Evolutionary conservation across 2,329 filamentous ascomycete genomes (phyloP).

Genomic region (Sporothrix curviconia): DNA sequence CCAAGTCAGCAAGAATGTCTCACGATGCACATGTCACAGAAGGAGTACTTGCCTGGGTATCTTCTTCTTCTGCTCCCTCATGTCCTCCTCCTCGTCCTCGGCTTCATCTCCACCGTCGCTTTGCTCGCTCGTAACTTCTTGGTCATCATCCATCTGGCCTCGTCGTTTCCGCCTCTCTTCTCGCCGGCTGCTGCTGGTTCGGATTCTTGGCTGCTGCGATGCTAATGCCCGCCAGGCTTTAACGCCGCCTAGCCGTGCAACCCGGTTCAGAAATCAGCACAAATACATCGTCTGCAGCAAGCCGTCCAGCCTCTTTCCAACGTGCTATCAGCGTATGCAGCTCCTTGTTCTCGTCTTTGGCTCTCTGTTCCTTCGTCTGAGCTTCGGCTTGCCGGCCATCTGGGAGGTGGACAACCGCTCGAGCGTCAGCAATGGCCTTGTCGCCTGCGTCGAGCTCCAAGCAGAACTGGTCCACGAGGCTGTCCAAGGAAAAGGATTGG

Average conservation of each 20-base stretch:
- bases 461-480: slow-evolving; percentile 12
- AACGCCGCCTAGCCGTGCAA: slow-evolving; percentile 32
- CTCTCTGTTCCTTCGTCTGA: neutral
- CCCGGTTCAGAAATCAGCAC: slow-evolving; percentile 46
- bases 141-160: neutral
- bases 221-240: slow-evolving; percentile 26
- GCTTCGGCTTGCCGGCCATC: neutral
- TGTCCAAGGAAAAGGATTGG: neutral
- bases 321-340: slow-evolving; percentile 49
- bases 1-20: neutral
- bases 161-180: neutral
- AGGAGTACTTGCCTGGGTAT: neutral
- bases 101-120: too few relatives aligned
- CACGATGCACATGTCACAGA: neutral
- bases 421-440: neutral
- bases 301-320: slow-evolving; percentile 55
- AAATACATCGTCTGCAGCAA: slow-evolving; percentile 64
- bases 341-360: slow-evolving; percentile 33
- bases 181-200: neutral
- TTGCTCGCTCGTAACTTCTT: too few relatives aligned
- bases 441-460: slow-evolving; percentile 15
- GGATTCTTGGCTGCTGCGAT: slow-evolving; percentile 20
- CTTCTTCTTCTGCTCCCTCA: neutral
- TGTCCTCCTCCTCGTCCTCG: neutral
- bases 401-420: neutral